Evolutionary conservation across 108 stramenopile species (phyloP), one percentile per base, ranked within the genome.

Genomic region (Nitzschia sp.): DNA sequence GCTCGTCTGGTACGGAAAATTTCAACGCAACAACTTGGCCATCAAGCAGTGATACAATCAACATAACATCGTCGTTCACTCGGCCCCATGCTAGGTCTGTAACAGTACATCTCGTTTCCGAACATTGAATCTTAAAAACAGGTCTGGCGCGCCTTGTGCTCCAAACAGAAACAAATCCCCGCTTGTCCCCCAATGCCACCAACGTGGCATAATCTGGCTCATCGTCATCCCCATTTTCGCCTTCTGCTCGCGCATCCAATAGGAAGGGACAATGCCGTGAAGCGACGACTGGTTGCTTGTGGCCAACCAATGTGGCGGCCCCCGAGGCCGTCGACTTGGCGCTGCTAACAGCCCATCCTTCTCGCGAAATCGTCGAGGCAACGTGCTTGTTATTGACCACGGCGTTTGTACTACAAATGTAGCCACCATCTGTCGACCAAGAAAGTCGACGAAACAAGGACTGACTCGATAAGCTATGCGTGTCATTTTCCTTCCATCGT

Each of bases 221-320:
- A 47, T 90, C 85, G 3, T 82, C 76, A 62, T 83, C 87, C 46
- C 77, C 73, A 1, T 69, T 72, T 11, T 81, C 75, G 17, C 53
- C 66, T 6, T 73, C 75, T 0, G 42, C 59, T 45, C 57, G 78
- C 19, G 54, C 80, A 6, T 68, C 57, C 35, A 95, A 71, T 62
- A 91, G 74, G 18, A 87, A 67, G 3, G 93, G 85, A 58, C 89
- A 92, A 68, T 95, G 93, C 49, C 91, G 79, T 69, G 85, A 85
- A 1, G 65, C 84, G 23, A 95, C 93, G 3, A 95, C 90, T 17
- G 93, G 90, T 62, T 91, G 90, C 59, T 95, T 95, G 74, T 95
- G 93, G 35, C 93, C 93, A n/a, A 95, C 93, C 26, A 95, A 71
- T 64, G 87, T 95, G 45, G 90, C 93, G 2, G 93, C 93, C 55